A percentile compares a stretch with the other conserved stretches of the same genome.
Conservation (phyloP, 768 basidiomycete genomes). For the Panaeolus cyanescens region DNA sequence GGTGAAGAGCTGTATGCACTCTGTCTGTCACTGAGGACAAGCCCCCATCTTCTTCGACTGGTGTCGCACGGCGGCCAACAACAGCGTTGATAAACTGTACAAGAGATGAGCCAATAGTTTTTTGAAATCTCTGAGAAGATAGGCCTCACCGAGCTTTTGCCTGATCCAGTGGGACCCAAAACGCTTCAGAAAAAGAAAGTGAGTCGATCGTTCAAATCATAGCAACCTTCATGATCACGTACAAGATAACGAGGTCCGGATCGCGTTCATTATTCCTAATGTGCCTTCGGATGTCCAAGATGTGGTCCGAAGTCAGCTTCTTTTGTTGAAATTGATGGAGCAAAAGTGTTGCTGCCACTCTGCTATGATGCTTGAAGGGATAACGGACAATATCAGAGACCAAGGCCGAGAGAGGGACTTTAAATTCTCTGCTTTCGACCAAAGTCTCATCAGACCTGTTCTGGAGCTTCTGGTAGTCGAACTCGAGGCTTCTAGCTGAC, state of each 20-base stretch:
- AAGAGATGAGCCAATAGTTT: background rate
- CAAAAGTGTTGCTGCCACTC: background rate
- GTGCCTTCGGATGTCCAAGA: background rate
- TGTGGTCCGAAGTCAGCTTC: background rate
- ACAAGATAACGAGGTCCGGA: background rate
- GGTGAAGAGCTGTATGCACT: background rate
- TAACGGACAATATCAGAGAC: background rate
- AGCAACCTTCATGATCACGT: background rate
- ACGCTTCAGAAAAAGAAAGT: background rate
- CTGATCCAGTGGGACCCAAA: background rate
- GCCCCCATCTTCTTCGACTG: background rate
- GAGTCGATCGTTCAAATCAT: background rate
- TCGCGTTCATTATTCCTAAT: background rate
- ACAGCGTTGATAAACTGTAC: background rate
- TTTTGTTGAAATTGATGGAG: background rate
- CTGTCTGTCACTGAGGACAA: background rate
- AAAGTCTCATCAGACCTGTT: background rate
- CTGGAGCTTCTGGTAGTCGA: background rate
- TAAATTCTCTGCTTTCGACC: background rate
- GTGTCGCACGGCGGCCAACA: background rate
- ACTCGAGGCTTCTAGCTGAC: background rate
- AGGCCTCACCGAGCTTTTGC: background rate
- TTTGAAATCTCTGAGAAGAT: background rate
- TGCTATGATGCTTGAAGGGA: background rate
- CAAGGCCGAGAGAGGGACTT: background rate